Base-by-base conservation (phyloP, 73 alveolate species). In the Tetrahymena thermophila region DNA sequence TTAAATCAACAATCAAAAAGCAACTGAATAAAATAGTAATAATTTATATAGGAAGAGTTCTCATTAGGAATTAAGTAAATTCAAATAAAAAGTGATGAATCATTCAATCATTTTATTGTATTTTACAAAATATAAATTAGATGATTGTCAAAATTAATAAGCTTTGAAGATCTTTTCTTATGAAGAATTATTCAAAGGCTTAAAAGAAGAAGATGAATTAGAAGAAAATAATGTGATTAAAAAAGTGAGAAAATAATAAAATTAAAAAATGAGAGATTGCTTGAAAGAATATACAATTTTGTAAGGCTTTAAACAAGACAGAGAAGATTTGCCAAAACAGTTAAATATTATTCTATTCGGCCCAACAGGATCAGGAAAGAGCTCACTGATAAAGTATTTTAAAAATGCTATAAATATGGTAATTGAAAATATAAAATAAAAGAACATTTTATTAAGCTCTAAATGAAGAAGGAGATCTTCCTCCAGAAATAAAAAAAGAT, bases 311-410 rank as follows among this genome's bases (percentile, higher is more conserved):
- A 71, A 31, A 28, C 8, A 31, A 23, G 89, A 71, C 37, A 95
- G 85, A 55, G 34, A 55, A 28, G 85, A 50, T 40, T n/a, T 85
- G 35, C 85, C 94, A 89, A 55, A 85, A 35, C 28, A 93, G 35
- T 50, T 89, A 8, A 95, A 95, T 95, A 89, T 95, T 8, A 95
- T 95, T 35, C 50, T 95, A n/a, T 95, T 95, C 89, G 97, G 97
- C 1, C 97, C 97, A 14, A 89, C 95, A 31, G 97, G 97, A 15
- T 85, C 97, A 28, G 97, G 97, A 89, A 95, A 50, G 37, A 85
- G 83, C 55, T 84, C 89, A 4, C 83, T 93, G 23, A 93, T 93
- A 0, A 35, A 43, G 89, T 71, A 71, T 8, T n/a, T 28, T 71
- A 4, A 71, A n/a, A 56, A 56, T 56, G 25, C 3, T 10, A 8